phyloP scores from a whole-genome alignment of 2,329 filamentous ascomycete species.

The Aspergillus sp. region DNA sequence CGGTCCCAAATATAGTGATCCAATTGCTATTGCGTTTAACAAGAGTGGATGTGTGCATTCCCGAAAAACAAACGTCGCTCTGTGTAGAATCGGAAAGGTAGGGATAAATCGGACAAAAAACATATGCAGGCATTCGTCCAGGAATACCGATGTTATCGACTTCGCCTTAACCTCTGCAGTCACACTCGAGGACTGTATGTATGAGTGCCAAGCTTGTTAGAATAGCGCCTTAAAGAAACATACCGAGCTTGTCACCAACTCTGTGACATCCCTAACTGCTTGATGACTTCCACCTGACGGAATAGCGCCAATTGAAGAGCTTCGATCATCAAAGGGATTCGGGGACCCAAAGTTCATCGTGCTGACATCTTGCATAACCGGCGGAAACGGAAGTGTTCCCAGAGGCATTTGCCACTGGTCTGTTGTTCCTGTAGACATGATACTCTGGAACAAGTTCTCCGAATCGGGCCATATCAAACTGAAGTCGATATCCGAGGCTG shows the following conservation, averaged over 20 bases:
- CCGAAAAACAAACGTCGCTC: conserved; percentile 38
- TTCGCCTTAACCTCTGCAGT: conserved; percentile 39
- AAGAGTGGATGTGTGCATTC: conserved; percentile 38
- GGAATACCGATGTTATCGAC: conserved; percentile 39
- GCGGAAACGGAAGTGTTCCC: conserved; percentile 33
- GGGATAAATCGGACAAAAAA: conserved; percentile 42
- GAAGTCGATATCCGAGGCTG: conserved; percentile 30
- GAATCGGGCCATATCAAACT: conserved; percentile 40
- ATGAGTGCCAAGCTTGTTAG: conserved; percentile 1
- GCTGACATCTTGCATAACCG: conserved; percentile 22
- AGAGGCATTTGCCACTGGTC: conserved; percentile 39
- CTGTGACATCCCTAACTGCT: conserved; percentile 39
- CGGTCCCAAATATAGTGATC: conserved; percentile 39
- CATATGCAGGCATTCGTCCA: conserved; percentile 42
- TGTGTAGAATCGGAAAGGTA: conserved; percentile 40
- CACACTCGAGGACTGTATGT: conserved; percentile 32
- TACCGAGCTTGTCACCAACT: conserved; percentile 38
- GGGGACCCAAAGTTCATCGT: conserved; percentile 27
- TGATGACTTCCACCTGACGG: conserved; percentile 36
- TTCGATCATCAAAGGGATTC: conserved; percentile 30
- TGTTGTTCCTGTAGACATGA: conserved; percentile 34
- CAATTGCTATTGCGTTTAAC: conserved; percentile 40
- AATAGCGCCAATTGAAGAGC: conserved; percentile 30
- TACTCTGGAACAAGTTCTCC: conserved; percentile 37
- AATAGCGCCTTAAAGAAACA: conserved; percentile 6